phyloP scores from a whole-genome alignment of 768 basidiomycete genomes.

The Agaricus sinodeliciosus region DNA sequence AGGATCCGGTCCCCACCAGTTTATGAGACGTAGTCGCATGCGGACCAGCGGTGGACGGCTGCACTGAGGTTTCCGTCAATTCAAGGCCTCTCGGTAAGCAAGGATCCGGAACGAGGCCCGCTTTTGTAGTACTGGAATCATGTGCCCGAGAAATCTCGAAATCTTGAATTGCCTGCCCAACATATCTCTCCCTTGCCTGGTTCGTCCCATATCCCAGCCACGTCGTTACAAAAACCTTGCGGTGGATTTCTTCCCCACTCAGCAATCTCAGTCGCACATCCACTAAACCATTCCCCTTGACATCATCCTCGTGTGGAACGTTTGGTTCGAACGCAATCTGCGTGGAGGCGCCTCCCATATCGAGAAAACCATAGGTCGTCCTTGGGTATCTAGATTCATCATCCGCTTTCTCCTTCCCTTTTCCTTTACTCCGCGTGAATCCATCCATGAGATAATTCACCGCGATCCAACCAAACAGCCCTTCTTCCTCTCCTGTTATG shows the following conservation, averaged over 20 bases:
- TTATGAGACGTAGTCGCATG: conserved; percentile 42
- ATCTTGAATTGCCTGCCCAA: conserved; percentile 56
- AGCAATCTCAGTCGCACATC: conserved; percentile 79
- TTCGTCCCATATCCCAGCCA: conserved; percentile 99
- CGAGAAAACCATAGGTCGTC: conserved; percentile 94
- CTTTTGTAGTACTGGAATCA: conserved; percentile 20
- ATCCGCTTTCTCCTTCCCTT: conserved; percentile 19
- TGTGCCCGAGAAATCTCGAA: conserved; percentile 38
- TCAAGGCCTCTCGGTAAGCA: conserved; percentile 79
- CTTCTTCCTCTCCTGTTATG: conserved; percentile 97
- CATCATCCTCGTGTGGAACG: conserved; percentile 43
- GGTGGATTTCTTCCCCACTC: conserved; percentile 79
- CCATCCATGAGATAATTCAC: conserved; percentile 99
- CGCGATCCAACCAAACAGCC: conserved; percentile 97
- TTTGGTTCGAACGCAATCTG: conserved; percentile 97
- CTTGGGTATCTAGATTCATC: conserved; percentile 26
- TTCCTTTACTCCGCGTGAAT: conserved; percentile 34
- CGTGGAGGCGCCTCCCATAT: conserved; percentile 99
- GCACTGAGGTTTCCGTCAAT: conserved; percentile 51
- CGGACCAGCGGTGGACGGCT: conserved; percentile 24
- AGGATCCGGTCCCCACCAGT: conserved; percentile 84
- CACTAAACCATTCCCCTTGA: conserved; percentile 62
- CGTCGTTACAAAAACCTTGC: conserved; percentile 94
- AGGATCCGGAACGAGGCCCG: conserved; percentile 64
- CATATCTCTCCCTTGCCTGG: conserved; percentile 90